Conservation (phyloP, 129 eudicot species). For the Apium graveolens region DNA sequence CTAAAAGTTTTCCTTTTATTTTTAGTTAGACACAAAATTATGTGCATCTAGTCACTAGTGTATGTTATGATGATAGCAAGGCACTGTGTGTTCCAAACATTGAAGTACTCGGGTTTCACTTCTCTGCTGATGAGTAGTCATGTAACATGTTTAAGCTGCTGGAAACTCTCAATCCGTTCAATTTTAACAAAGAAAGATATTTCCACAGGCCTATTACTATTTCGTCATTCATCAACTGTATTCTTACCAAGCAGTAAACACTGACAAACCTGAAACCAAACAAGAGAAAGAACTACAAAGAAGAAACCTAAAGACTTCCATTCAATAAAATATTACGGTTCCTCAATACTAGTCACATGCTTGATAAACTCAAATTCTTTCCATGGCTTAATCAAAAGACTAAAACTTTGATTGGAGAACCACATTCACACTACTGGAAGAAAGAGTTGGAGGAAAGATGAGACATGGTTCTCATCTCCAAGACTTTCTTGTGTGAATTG, state of each 20-base stretch:
- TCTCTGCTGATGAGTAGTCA: too few species aligned
- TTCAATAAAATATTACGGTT: neutral
- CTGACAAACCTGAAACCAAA: neutral
- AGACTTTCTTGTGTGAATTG: constrained; percentile 6
- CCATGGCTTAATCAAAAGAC: neutral
- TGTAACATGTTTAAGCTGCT: too few species aligned
- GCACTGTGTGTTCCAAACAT: too few species aligned
- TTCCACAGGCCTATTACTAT: neutral
- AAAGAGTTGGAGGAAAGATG: neutral
- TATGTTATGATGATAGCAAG: too few species aligned
- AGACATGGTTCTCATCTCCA: constrained; percentile 11
- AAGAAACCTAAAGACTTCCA: neutral
- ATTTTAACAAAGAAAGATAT: neutral
- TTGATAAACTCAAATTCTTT: neutral
- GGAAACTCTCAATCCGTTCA: neutral
- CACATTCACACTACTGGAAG: neutral
- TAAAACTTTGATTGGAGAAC: neutral
- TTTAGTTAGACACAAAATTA: too few species aligned
- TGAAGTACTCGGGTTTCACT: too few species aligned
- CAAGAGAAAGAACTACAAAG: neutral
- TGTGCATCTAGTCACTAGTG: too few species aligned
- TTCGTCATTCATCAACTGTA: neutral
- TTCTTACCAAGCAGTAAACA: neutral
- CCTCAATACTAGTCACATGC: neutral
- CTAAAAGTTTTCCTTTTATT: too few species aligned